Percentiles rank a stretch among this genome's conserved stretches.
phyloP scores from a whole-genome alignment of 495 filamentous ascomycete genomes.

The Chaetomium cochliodes region DNA sequence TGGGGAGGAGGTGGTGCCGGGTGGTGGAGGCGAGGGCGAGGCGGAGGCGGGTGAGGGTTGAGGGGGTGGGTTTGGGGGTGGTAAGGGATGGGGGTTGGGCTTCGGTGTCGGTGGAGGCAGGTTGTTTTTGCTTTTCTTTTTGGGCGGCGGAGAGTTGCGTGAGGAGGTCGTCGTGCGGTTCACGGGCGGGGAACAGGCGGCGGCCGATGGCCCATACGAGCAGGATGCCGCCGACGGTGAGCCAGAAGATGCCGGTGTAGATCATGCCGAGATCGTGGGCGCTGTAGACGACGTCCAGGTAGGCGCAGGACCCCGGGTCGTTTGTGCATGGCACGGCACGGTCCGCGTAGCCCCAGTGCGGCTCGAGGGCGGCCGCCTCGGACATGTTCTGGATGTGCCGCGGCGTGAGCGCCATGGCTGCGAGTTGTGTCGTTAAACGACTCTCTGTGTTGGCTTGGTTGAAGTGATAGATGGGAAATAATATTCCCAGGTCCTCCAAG shows the following conservation, averaged over 20 bases:
- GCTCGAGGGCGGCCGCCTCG: constrained; percentile 43
- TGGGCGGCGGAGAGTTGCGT: not conserved
- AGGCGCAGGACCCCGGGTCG: constrained; percentile 61
- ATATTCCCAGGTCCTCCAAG: not conserved
- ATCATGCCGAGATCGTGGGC: constrained; percentile 60
- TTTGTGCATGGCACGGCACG: constrained; percentile 58
- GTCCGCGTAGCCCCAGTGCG: constrained; percentile 62
- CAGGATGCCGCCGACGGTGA: constrained; percentile 51
- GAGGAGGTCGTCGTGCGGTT: constrained; percentile 23
- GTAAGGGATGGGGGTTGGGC: not conserved
- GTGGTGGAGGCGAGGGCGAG: constrained; percentile 31
- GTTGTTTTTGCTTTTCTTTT: not conserved
- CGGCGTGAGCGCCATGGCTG: constrained; percentile 14
- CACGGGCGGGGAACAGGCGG: constrained; percentile 32
- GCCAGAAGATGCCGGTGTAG: constrained; percentile 63
- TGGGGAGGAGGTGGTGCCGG: constrained; percentile 50
- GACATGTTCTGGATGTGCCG: constrained; percentile 42
- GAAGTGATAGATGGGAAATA: not conserved
- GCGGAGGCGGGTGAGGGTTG: constrained; percentile 41
- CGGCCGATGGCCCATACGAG: constrained; percentile 48
- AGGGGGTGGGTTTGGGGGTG: constrained; percentile 5
- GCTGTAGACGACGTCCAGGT: constrained; percentile 60
- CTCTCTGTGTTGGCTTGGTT: not conserved
- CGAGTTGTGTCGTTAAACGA: not conserved
- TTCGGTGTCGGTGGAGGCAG: too few species aligned